Conservation (phyloP, 371 early-diverging fungal species). For the Coemansia sp. region DNA sequence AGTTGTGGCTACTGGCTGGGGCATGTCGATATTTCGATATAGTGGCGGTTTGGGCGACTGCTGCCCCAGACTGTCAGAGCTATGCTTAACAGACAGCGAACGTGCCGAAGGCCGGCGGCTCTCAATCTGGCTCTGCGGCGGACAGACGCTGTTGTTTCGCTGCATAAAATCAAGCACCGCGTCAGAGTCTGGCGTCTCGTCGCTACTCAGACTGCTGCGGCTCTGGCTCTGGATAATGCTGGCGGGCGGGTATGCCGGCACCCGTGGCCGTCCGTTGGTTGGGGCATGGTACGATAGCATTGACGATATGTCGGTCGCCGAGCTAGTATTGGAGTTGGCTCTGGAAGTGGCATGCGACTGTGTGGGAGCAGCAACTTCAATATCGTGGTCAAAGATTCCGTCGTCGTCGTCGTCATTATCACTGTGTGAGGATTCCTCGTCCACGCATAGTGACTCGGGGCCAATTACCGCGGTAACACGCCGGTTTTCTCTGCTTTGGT, state of each 20-base stretch:
- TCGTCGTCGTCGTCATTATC: neutral
- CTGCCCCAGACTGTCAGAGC: neutral
- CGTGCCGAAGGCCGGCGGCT: neutral
- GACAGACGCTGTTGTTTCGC: constrained; percentile 15
- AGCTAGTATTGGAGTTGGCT: neutral
- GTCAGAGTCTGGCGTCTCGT: constrained; percentile 7
- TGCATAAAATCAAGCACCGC: constrained; percentile 43
- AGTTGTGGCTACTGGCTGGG: constrained; percentile 1
- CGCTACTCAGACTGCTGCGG: neutral
- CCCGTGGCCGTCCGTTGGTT: neutral
- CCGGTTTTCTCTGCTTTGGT: neutral
- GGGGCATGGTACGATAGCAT: neutral
- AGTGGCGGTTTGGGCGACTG: neutral
- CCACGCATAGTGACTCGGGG: neutral
- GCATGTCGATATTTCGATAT: neutral
- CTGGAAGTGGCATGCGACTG: neutral
- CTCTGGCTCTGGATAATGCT: neutral
- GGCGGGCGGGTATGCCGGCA: neutral
- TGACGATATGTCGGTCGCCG: neutral
- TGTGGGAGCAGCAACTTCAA: too few species aligned
- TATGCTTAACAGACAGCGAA: neutral
- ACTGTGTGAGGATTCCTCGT: neutral
- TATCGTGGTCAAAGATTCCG: neutral
- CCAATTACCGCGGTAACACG: neutral
- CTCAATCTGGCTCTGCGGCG: neutral